phyloP scores from a whole-genome alignment of 768 basidiomycete species.

The Hericium erinaceus region DNA sequence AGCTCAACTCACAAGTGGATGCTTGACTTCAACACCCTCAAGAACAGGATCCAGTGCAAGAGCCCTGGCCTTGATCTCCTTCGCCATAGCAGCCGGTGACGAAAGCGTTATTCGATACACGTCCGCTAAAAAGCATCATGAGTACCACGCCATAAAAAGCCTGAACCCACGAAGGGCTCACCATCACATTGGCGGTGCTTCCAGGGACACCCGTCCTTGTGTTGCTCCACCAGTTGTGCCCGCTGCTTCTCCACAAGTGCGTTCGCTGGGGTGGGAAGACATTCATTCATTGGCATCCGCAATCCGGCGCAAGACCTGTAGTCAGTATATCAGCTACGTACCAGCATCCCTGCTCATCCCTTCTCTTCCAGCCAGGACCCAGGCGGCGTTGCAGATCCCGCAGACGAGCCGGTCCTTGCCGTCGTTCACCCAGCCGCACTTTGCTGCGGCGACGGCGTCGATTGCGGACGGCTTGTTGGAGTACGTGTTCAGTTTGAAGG shows the following conservation, averaged over 20 bases:
- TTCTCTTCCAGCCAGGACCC: slow-evolving; percentile 62
- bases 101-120: slow-evolving; percentile 52
- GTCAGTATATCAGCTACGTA: slow-evolving; percentile 36
- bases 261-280: slow-evolving; percentile 37
- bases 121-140: not conserved
- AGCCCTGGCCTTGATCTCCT: slow-evolving; percentile 51
- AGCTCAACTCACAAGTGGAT: slow-evolving; percentile 53
- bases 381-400: slow-evolving; percentile 59
- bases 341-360: slow-evolving; percentile 73
- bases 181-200: slow-evolving; percentile 72
- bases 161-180: slow-evolving; percentile 25
- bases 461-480: slow-evolving; percentile 66
- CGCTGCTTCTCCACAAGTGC: slow-evolving; percentile 69
- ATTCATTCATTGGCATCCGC: not conserved
- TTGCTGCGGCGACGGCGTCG: slow-evolving; percentile 72
- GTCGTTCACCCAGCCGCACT: slow-evolving; percentile 78
- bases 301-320: not conserved
- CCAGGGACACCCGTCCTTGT: slow-evolving; percentile 84
- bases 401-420: slow-evolving; percentile 75
- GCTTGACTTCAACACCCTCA: slow-evolving; percentile 48
- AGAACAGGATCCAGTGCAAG: slow-evolving; percentile 41
- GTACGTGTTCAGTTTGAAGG: slow-evolving; percentile 75
- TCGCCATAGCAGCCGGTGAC: slow-evolving; percentile 52
- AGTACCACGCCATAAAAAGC: not conserved
- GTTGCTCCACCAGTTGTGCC: slow-evolving; percentile 50